These are phyloP conservation scores for Castanea sativa DNA, from an alignment of 306 rosid genomes.

Conservation along the genomic window DNA sequence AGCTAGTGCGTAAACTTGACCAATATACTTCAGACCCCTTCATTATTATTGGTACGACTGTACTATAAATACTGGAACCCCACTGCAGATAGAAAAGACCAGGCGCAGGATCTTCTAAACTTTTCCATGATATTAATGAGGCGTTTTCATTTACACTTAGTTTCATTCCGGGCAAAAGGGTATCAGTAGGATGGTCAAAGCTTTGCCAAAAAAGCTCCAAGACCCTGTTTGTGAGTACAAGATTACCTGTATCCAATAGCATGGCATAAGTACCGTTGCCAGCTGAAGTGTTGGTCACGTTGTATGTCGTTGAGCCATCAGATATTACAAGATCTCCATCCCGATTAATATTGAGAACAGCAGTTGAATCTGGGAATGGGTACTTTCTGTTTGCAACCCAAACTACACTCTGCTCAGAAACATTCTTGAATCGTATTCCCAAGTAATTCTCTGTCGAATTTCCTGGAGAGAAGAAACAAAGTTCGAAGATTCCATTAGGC, in stretches of 20 bases:
- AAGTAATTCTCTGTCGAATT: too few species aligned
- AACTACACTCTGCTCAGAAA: too few species aligned
- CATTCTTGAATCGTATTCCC: too few species aligned
- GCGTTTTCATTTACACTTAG: accelerated
- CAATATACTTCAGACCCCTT: not conserved
- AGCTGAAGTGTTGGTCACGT: not conserved
- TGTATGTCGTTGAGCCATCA: not conserved
- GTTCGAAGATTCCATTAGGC: not conserved
- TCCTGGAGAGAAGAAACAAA: not conserved
- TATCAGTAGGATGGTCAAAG: not conserved
- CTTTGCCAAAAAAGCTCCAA: not conserved
- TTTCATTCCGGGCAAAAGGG: not conserved
- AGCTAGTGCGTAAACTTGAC: not conserved
- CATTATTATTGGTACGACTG: not conserved
- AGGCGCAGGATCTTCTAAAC: not conserved
- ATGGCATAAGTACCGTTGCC: not conserved
- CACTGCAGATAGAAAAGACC: not conserved
- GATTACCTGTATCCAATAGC: not conserved
- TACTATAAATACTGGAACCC: too few species aligned
- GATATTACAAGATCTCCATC: not conserved
- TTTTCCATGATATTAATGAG: not conserved
- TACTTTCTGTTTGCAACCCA: not conserved
- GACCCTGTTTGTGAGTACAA: not conserved
- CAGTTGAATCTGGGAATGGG: not conserved
- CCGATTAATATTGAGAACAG: not conserved